Conservation (phyloP, 2,329 filamentous ascomycete species). For the Epichloe bromicola region DNA sequence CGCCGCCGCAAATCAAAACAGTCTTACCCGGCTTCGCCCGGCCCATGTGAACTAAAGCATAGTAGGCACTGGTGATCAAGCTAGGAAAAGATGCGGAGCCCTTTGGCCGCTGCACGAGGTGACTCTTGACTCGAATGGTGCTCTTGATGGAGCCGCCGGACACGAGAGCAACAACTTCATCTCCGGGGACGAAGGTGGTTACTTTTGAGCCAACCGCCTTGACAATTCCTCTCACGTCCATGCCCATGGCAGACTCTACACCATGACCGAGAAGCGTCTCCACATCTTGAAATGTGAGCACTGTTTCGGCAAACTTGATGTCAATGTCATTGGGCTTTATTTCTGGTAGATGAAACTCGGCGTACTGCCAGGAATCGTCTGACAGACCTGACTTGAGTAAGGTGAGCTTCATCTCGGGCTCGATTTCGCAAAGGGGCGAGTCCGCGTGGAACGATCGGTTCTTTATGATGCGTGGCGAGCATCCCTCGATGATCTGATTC, state of each 20-base stretch:
- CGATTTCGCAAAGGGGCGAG: neutral
- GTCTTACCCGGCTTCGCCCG: slow-evolving; percentile 14
- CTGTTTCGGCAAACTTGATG: slow-evolving; percentile 24
- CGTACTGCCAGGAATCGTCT: slow-evolving; percentile 15
- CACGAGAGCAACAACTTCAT: slow-evolving; percentile 29
- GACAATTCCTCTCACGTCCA: slow-evolving; percentile 29
- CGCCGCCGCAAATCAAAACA: slow-evolving; percentile 31
- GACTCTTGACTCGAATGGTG: slow-evolving; percentile 18
- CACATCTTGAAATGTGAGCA: slow-evolving; percentile 24
- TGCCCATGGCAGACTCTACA: slow-evolving; percentile 19
- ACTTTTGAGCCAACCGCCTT: slow-evolving; percentile 21
- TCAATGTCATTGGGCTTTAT: slow-evolving; percentile 24
- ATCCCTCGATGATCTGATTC: slow-evolving; percentile 31
- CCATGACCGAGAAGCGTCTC: slow-evolving; percentile 22
- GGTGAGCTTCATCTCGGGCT: slow-evolving; percentile 11
- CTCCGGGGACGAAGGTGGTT: slow-evolving; percentile 19
- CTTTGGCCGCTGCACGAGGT: slow-evolving; percentile 21
- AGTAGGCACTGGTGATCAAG: slow-evolving; percentile 27
- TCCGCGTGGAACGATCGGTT: slow-evolving; percentile 11
- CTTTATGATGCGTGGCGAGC: slow-evolving; percentile 2
- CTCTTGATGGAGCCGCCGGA: slow-evolving; percentile 22
- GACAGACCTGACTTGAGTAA: slow-evolving; percentile 15
- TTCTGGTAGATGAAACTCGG: slow-evolving; percentile 6
- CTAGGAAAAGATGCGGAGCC: slow-evolving; percentile 21
- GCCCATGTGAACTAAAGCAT: slow-evolving; percentile 25